Percentiles rank a stretch among this genome's conserved stretches.
phyloP scores from a whole-genome alignment of 2,329 filamentous ascomycete species.

The Aureobasidium namibiae region DNA sequence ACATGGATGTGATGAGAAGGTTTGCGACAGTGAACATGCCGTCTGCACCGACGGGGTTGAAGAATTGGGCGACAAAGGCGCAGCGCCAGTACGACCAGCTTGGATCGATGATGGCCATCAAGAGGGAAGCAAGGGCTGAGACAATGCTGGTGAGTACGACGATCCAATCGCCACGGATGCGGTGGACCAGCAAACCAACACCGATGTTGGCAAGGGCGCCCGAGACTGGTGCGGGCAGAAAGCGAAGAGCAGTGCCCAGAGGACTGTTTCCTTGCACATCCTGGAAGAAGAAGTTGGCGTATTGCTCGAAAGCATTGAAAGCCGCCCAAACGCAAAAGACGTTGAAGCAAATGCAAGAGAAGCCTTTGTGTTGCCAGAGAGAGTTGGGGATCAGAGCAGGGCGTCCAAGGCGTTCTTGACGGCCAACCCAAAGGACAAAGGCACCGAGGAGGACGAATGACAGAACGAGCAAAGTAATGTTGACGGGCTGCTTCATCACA shows the following conservation, averaged over 20 bases:
- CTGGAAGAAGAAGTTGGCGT: slow-evolving; percentile 38
- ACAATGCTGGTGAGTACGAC: slow-evolving; percentile 32
- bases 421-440: slow-evolving; percentile 49
- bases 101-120: slow-evolving; percentile 40
- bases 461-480: slow-evolving; percentile 35
- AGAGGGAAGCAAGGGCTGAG: slow-evolving; percentile 31
- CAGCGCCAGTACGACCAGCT: slow-evolving; percentile 41
- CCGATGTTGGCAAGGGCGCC: slow-evolving; percentile 36
- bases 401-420: slow-evolving; percentile 36
- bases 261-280: slow-evolving; percentile 30
- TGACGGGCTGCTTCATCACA: slow-evolving; percentile 18
- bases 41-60: slow-evolving; percentile 38
- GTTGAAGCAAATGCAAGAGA: slow-evolving; percentile 45
- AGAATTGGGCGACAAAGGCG: slow-evolving; percentile 35
- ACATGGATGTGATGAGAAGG: slow-evolving; percentile 35
- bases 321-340: slow-evolving; percentile 34
- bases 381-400: slow-evolving; percentile 55
- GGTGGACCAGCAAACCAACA: slow-evolving; percentile 40
- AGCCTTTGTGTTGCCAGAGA: slow-evolving; percentile 51
- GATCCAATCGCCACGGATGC: slow-evolving; percentile 31
- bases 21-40: slow-evolving; percentile 36
- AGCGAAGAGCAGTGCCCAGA: slow-evolving; percentile 32
- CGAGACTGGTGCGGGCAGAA: slow-evolving; percentile 34
- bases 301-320: slow-evolving; percentile 30
- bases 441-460: slow-evolving; percentile 36